Conservation (phyloP, 179 eudicot species). For the Camellia oleifera region DNA sequence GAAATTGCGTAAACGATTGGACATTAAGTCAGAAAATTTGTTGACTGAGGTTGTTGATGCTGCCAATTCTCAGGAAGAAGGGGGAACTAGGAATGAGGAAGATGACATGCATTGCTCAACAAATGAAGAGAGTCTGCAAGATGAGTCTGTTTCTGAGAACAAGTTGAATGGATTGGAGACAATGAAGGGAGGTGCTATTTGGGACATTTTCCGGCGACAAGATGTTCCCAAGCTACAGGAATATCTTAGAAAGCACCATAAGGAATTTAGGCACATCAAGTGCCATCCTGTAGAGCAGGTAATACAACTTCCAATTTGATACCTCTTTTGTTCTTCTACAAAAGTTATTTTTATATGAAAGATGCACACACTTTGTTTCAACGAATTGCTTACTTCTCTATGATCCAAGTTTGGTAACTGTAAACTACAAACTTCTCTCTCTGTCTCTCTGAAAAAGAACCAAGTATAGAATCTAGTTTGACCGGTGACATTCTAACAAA, state of each 20-base stretch:
- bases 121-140: neutral
- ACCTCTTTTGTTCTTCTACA: neutral
- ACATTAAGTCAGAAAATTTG: neutral
- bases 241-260: conserved; percentile 51
- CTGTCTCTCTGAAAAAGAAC: neutral
- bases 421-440: neutral
- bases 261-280: conserved; percentile 59
- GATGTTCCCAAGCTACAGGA: conserved; percentile 66
- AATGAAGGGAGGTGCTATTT: conserved; percentile 56
- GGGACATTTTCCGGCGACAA: conserved; percentile 76
- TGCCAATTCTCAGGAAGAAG: conserved; percentile 2
- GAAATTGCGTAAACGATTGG: neutral
- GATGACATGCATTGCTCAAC: neutral
- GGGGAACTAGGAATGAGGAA: neutral
- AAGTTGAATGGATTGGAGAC: conserved; percentile 13
- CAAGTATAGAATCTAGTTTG: neutral
- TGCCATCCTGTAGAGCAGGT: conserved; percentile 51
- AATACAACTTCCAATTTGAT: neutral
- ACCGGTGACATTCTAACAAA: neutral
- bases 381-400: neutral
- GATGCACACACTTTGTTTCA: neutral
- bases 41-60: conserved; percentile 1
- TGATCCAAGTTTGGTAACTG: neutral
- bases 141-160: conserved; percentile 3
- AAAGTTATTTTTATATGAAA: neutral